Conservation (phyloP, 257 asterid species). For the Lycium ferocissimum region DNA sequence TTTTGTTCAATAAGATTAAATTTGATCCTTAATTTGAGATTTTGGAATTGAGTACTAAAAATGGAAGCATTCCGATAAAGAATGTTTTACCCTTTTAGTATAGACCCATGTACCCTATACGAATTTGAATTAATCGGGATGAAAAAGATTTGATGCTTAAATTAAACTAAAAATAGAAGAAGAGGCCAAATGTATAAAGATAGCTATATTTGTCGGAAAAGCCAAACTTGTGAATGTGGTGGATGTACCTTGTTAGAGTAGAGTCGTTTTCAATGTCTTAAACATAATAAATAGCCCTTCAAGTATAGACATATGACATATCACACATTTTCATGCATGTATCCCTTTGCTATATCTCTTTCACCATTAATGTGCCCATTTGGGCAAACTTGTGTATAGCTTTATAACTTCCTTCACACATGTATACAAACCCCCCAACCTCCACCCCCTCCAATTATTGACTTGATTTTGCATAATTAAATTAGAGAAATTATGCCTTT, state of each 20-base stretch:
- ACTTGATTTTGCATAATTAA: no score
- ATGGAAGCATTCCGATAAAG: not conserved
- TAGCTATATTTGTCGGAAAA: not conserved
- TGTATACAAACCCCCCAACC: not conserved
- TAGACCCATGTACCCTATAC: not conserved
- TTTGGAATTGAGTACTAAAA: not conserved
- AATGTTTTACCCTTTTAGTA: not conserved
- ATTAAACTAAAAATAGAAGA: not conserved
- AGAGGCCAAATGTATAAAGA: not conserved
- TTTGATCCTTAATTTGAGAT: not conserved
- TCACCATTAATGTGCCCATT: slow-evolving; percentile 17
- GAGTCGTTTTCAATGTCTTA: slow-evolving; percentile 29
- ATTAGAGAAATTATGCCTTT: no score
- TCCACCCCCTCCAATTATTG: not conserved
- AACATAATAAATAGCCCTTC: slow-evolving; percentile 27
- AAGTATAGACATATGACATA: slow-evolving; percentile 23
- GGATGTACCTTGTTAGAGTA: not conserved
- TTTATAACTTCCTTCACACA: not conserved
- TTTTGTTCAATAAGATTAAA: no score
- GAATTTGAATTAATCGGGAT: not conserved
- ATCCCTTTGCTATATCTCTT: not conserved
- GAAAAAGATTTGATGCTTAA: not conserved
- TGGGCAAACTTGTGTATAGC: not conserved
- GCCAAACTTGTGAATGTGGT: not conserved
- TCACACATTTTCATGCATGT: slow-evolving; percentile 22